These are phyloP conservation scores for Aspergillus spinulosporus DNA, from an alignment of 2,329 filamentous ascomycete species.

Conservation along the genomic window DNA sequence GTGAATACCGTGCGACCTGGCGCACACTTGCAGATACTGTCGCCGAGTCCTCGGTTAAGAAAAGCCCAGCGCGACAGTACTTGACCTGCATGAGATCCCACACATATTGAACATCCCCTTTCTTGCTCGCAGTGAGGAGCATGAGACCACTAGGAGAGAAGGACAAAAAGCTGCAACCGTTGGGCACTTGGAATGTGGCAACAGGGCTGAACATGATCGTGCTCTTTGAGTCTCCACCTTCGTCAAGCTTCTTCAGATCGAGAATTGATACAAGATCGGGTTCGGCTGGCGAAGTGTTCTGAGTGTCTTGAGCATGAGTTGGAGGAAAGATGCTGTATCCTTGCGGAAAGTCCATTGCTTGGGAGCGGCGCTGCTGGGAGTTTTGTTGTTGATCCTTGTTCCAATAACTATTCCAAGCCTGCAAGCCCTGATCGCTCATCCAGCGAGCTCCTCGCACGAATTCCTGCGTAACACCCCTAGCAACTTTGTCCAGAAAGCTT, in stretches of 20 bases:
- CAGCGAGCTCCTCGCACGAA: slow-evolving; percentile 50
- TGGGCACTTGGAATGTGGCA: slow-evolving; percentile 49
- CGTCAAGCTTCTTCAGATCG: slow-evolving; percentile 47
- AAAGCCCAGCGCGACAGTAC: slow-evolving; percentile 42
- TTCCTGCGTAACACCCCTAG: slow-evolving; percentile 52
- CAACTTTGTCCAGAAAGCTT: slow-evolving; percentile 50
- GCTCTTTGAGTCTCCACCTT: slow-evolving; percentile 38
- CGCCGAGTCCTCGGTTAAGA: slow-evolving; percentile 39
- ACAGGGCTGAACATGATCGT: slow-evolving; percentile 36
- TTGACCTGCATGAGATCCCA: slow-evolving; percentile 53
- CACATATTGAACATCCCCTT: slow-evolving; percentile 52
- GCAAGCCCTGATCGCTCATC: slow-evolving; percentile 52
- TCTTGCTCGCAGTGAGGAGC: slow-evolving; percentile 50
- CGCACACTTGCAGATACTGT: slow-evolving; percentile 57
- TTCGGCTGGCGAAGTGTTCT: slow-evolving; percentile 36
- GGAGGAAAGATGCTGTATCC: slow-evolving; percentile 46
- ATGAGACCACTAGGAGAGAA: slow-evolving; percentile 50
- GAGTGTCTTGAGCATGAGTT: slow-evolving; percentile 47
- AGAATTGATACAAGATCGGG: slow-evolving; percentile 50
- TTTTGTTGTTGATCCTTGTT: slow-evolving; percentile 43
- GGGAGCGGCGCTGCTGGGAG: slow-evolving; percentile 32
- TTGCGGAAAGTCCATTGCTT: slow-evolving; percentile 32
- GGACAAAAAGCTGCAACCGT: slow-evolving; percentile 52
- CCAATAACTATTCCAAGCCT: slow-evolving; percentile 54
- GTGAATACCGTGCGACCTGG: slow-evolving; percentile 82